Evolutionary conservation across 139 green algal genomes (phyloP).

Genomic region (Bryopsis sp.): DNA sequence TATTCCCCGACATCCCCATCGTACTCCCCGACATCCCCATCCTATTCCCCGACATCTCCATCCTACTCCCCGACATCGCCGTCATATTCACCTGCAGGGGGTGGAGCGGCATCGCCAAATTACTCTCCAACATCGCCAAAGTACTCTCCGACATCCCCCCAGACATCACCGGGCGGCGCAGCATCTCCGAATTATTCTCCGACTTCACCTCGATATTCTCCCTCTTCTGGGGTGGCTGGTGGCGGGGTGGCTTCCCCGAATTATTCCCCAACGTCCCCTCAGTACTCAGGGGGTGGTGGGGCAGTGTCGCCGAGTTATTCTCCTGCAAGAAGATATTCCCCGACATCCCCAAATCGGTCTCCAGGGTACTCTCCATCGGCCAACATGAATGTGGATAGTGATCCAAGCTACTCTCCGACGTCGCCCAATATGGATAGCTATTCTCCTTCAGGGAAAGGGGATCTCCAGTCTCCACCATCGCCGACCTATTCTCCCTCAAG

Average conservation of each 20-base stretch:
- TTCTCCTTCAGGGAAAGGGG: no score
- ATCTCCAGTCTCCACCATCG: no score
- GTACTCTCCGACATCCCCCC: constrained; percentile 38
- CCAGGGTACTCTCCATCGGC: no score
- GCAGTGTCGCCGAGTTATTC: background rate
- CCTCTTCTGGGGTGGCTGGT: no score
- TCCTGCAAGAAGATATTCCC: no score
- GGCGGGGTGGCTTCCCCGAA: background rate
- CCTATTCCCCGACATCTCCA: constrained; percentile 29
- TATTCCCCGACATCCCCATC: constrained; percentile 44
- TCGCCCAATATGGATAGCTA: no score
- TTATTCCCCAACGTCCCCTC: constrained; percentile 1
- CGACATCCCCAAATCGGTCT: no score
- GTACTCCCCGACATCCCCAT: constrained; percentile 26
- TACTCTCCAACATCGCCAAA: constrained; percentile 42
- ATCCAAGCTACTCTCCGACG: no score
- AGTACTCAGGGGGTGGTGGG: no score
- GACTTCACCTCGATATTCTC: constrained; percentile 2
- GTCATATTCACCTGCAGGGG: constrained; percentile 35
- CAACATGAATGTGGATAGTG: no score
- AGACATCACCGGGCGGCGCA: constrained; percentile 9
- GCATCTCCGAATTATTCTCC: background rate
- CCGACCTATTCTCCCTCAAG: no score
- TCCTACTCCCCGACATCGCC: constrained; percentile 37
- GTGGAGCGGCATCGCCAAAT: constrained; percentile 14